A percentile compares a stretch with the other conserved stretches of the same genome.
phyloP scores from a whole-genome alignment of 164 flowering plant species.

The Sedum album region DNA sequence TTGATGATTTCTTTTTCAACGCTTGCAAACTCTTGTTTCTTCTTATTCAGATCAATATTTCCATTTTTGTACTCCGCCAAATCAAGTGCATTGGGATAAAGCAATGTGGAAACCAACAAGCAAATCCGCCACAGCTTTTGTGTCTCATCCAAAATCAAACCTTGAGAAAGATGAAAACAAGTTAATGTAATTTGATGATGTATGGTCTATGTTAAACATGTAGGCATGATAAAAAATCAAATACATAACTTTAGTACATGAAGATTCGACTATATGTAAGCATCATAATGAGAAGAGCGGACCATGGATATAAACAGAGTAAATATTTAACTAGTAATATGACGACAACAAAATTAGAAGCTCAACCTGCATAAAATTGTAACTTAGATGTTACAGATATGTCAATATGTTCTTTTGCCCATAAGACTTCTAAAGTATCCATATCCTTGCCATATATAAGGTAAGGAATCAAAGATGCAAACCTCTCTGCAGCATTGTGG shows the following conservation, averaged over 20 bases:
- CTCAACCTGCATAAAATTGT: too few relatives aligned
- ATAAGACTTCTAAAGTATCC: slow-evolving; percentile 26
- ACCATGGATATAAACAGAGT: background rate
- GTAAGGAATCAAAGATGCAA: slow-evolving; percentile 48
- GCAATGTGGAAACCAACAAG: slow-evolving; percentile 50
- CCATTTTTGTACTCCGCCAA: slow-evolving; percentile 14
- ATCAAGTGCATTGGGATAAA: slow-evolving; percentile 25
- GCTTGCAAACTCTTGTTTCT: slow-evolving; percentile 29
- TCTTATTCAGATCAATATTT: slow-evolving; percentile 32
- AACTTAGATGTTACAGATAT: slow-evolving; percentile 39
- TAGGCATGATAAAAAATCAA: background rate
- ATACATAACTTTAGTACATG: background rate
- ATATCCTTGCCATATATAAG: slow-evolving; percentile 26
- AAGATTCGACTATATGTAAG: too few relatives aligned
- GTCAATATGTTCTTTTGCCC: slow-evolving; percentile 36
- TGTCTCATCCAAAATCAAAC: slow-evolving; percentile 66
- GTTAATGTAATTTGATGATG: background rate
- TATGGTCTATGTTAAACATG: background rate
- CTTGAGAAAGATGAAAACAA: slow-evolving; percentile 22
- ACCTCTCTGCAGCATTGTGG: too few relatives aligned
- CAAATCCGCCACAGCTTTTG: slow-evolving; percentile 80
- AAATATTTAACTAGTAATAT: background rate
- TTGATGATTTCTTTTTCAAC: too few relatives aligned
- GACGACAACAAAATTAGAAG: background rate
- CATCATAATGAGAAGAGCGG: background rate